These are phyloP conservation scores for Yarrowia sp. DNA, from an alignment of 805 yeast genomes.

Conservation along the genomic window DNA sequence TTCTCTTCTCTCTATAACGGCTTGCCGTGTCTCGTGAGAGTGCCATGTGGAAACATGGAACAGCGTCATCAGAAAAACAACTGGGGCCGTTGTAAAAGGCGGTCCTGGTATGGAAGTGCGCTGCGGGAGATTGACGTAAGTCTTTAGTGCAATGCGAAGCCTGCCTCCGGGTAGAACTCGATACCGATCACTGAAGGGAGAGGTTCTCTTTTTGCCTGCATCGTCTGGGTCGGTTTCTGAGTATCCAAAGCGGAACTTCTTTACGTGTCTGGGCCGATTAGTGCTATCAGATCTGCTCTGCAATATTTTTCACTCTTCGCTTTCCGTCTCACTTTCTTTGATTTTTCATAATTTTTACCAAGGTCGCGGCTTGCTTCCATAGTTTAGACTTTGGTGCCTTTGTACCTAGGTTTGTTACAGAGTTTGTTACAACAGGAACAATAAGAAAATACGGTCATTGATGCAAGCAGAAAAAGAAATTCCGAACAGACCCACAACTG, in stretches of 20 bases:
- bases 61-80: conserved; percentile 27
- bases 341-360: neutral
- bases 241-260: neutral
- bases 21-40: conserved; percentile 23
- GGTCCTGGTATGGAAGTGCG: conserved; percentile 26
- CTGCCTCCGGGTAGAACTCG: conserved; percentile 26
- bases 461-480: no score
- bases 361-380: neutral
- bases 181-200: conserved; percentile 28
- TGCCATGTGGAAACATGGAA: conserved; percentile 27
- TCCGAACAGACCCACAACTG: no score
- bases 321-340: neutral
- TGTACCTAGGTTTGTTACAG: neutral
- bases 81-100: conserved; percentile 9
- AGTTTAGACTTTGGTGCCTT: neutral
- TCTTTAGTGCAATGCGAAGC: conserved; percentile 28
- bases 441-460: neutral
- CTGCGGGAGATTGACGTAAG: conserved; percentile 28
- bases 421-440: neutral
- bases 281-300: no score
- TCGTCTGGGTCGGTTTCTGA: no score
- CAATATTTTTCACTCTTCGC: neutral
- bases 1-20: conserved; percentile 26
- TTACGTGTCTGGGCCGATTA: no score
- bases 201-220: neutral